Percentiles rank a stretch among this genome's conserved stretches.
These are phyloP conservation scores for Xylariaceae sp. DNA, from an alignment of 2,329 filamentous ascomycete species.

Conservation along the genomic window DNA sequence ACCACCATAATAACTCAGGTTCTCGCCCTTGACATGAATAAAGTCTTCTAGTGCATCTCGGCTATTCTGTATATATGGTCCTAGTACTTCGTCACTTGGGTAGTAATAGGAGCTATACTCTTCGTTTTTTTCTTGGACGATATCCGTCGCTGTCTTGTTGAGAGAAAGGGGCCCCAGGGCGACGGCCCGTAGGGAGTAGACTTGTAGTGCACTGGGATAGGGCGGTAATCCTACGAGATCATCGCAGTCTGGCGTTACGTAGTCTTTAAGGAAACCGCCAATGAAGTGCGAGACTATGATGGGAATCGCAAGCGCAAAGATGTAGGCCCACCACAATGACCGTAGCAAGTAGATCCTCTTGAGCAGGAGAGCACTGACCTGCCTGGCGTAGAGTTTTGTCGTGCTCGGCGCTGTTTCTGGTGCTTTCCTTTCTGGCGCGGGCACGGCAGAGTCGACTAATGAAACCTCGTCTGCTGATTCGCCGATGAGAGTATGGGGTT, in stretches of 20 bases:
- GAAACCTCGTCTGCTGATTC: conserved; percentile 17
- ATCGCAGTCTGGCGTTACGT: background rate
- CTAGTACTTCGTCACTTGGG: background rate
- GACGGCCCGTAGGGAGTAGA: background rate
- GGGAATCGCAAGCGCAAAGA: conserved; percentile 27
- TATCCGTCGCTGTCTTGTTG: background rate
- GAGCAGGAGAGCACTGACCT: conserved; percentile 24
- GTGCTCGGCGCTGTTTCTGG: background rate
- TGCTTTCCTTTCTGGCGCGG: conserved; percentile 8
- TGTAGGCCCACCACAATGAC: conserved; percentile 26
- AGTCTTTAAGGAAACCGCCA: background rate
- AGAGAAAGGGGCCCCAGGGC: background rate
- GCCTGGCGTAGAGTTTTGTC: conserved; percentile 11
- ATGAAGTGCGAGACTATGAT: conserved; percentile 20
- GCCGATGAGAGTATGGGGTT: conserved; percentile 34
- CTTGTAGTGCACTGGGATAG: background rate
- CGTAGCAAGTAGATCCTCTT: conserved; percentile 27
- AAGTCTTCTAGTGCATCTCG: conserved; percentile 18
- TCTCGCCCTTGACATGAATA: conserved; percentile 10
- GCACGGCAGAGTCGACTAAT: background rate
- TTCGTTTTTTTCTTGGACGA: background rate
- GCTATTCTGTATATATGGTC: conserved; percentile 14
- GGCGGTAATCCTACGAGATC: background rate
- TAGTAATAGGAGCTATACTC: background rate
- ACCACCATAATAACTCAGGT: conserved; percentile 19